Conservation (phyloP, 2,329 filamentous ascomycete species). For the Daldinia sp. region DNA sequence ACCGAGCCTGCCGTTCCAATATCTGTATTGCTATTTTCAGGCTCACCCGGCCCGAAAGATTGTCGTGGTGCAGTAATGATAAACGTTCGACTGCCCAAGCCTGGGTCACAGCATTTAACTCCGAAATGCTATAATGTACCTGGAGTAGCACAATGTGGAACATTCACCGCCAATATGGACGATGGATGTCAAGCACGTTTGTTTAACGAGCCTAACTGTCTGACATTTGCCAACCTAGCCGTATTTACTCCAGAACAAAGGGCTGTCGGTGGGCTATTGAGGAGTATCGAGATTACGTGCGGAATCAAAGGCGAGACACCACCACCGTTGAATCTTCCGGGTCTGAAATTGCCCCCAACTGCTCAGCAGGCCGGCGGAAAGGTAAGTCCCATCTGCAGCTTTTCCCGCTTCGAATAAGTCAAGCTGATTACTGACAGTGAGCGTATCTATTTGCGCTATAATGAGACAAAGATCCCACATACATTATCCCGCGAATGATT, state of each 20-base stretch:
- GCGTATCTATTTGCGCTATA: neutral
- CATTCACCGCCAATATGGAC: conserved; percentile 49
- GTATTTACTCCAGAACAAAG: conserved; percentile 49
- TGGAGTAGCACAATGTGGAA: conserved; percentile 47
- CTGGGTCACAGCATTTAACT: conserved; percentile 38
- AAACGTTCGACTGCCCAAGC: conserved; percentile 42
- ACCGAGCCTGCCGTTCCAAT: conserved; percentile 54
- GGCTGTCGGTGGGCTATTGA: conserved; percentile 47
- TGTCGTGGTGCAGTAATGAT: conserved; percentile 48
- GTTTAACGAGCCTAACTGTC: conserved; percentile 48
- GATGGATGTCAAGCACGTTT: conserved; percentile 51
- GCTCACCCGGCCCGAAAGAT: conserved; percentile 47
- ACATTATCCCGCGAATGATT: neutral
- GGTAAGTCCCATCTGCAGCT: conserved; percentile 2
- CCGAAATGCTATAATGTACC: conserved; percentile 49
- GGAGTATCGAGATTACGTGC: conserved; percentile 49
- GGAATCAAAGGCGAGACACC: conserved; percentile 44
- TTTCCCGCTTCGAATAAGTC: neutral
- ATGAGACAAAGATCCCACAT: neutral
- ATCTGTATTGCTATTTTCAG: conserved; percentile 55
- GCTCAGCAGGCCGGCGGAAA: conserved; percentile 39
- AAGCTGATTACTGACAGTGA: conserved; percentile 20
- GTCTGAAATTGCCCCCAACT: conserved; percentile 36
- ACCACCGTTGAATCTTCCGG: conserved; percentile 41
- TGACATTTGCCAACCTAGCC: conserved; percentile 48